Conservation (phyloP, 2,329 filamentous ascomycete species). For the Colletotrichum australisinense region DNA sequence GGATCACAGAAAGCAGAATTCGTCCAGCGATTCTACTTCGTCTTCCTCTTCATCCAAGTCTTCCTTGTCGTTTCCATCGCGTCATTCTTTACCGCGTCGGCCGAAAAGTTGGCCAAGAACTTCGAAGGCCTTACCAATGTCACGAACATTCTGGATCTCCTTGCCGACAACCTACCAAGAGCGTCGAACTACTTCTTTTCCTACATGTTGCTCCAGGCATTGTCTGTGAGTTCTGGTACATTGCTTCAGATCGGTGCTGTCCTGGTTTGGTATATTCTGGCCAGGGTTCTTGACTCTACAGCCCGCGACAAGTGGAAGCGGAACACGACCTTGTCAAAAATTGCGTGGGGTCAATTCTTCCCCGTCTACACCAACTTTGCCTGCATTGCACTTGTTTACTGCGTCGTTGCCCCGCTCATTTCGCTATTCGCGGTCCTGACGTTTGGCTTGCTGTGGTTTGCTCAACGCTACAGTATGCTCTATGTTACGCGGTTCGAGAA, state of each 20-base stretch:
- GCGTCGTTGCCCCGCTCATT: conserved; percentile 89
- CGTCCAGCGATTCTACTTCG: conserved; percentile 94
- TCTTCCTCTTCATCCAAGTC: conserved; percentile 93
- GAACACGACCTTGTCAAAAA: conserved; percentile 80
- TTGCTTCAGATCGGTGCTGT: conserved; percentile 86
- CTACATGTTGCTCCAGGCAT: conserved; percentile 95
- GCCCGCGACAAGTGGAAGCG: conserved; percentile 84
- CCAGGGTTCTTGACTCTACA: conserved; percentile 86
- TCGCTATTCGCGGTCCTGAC: conserved; percentile 94
- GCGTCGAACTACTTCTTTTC: conserved; percentile 98
- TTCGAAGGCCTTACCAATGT: conserved; percentile 63
- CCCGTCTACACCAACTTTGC: conserved; percentile 97
- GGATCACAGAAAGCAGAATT: conserved; percentile 81
- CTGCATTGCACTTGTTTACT: conserved; percentile 91
- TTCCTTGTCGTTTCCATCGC: conserved; percentile 94
- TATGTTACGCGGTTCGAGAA: conserved; percentile 91
- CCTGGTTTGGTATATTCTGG: conserved; percentile 83
- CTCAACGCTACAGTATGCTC: conserved; percentile 95
- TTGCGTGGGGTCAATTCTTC: conserved; percentile 94
- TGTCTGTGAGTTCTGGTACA: conserved; percentile 90
- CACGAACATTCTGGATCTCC: conserved; percentile 72
- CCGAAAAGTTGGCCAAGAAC: conserved; percentile 71
- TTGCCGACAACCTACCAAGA: conserved; percentile 84
- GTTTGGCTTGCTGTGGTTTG: conserved; percentile 91
- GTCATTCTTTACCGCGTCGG: conserved; percentile 73